Conservation (phyloP, 371 early-diverging fungal species). For the Mortierella sp. region DNA sequence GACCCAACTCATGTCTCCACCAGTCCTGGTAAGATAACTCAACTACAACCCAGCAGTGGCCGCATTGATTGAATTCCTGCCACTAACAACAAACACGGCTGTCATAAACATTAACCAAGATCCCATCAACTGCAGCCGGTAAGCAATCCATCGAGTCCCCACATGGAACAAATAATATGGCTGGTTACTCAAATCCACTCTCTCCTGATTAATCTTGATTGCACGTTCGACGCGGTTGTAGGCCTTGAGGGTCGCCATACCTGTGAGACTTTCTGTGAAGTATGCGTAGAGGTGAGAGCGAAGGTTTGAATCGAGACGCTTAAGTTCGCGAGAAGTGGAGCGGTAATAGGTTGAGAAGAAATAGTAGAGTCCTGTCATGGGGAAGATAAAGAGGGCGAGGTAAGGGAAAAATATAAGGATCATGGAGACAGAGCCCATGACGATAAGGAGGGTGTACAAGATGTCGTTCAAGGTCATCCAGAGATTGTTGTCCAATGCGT, state of each 20-base stretch:
- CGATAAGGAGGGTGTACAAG: conserved; percentile 70
- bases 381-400: conserved; percentile 10
- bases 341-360: conserved; percentile 56
- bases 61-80: conserved; percentile 23
- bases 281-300: conserved; percentile 86
- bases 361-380: conserved; percentile 19
- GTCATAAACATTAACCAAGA: background rate
- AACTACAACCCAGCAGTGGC: conserved; percentile 43
- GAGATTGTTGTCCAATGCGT: conserved; percentile 74
- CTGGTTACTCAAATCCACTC: conserved; percentile 66
- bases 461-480: conserved; percentile 78
- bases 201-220: conserved; percentile 35
- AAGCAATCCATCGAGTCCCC: conserved; percentile 76
- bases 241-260: conserved; percentile 84
- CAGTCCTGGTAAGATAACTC: conserved; percentile 41
- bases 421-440: conserved; percentile 74
- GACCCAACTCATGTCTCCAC: conserved; percentile 48
- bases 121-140: conserved; percentile 49
- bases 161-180: conserved; percentile 71
- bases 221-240: conserved; percentile 57
- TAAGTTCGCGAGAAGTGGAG: conserved; percentile 77
- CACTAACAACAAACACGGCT: background rate
- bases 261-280: conserved; percentile 80
- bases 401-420: conserved; percentile 57
- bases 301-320: conserved; percentile 84